Evolutionary conservation across 169 alveolate genomes (phyloP), one percentile per base, ranked within the genome.

Genomic region (Babesia caballi): DNA sequence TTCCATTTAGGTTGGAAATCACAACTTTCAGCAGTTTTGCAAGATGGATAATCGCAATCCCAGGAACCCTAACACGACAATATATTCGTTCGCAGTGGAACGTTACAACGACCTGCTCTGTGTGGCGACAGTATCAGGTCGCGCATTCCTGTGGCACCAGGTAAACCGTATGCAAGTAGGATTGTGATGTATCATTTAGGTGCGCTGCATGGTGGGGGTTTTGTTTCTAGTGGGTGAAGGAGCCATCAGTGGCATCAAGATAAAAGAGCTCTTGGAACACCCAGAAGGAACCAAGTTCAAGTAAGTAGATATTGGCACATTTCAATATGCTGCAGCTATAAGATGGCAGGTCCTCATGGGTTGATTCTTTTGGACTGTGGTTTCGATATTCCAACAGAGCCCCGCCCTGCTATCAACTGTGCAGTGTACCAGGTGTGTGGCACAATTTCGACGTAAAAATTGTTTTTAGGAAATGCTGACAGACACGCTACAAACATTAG

Each of bases 261-360:
- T 63, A 17, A 17, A 23, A 5, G 41, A 33, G 46, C n/a, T 63
- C n/a, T 28, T 63, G 73, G 61, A 63, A 47, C 58, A 47, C 14
- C 73, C 73, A 15, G 51, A 63, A 15, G 49, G 27, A 25, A 30
- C 73, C 21, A 63, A 47, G 50, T 63, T 32, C 47, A 28, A 63
- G 73, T 63, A 25, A 2, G 69, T 63, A 15, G n/a, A 14, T 6
- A 11, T 4, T 49, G 0, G 0, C 4, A 11, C 6, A 14, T 4
- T 32, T 12, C 41, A 30, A 63, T 19, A 5, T 0, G 17, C 9
- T 33, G 4, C 35, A 63, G 73, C 38, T 63, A 63, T 33, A 63
- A 63, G 49, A 63, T 63, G 73, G 73, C 73, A n/a, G 46, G 73
- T 36, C 61, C 73, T 1, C 73, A 63, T 49, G 73, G 73, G 23